Percentiles rank a stretch among this genome's conserved stretches.
phyloP scores from a whole-genome alignment of 306 rosid genomes.

The Boehmeria nivea region DNA sequence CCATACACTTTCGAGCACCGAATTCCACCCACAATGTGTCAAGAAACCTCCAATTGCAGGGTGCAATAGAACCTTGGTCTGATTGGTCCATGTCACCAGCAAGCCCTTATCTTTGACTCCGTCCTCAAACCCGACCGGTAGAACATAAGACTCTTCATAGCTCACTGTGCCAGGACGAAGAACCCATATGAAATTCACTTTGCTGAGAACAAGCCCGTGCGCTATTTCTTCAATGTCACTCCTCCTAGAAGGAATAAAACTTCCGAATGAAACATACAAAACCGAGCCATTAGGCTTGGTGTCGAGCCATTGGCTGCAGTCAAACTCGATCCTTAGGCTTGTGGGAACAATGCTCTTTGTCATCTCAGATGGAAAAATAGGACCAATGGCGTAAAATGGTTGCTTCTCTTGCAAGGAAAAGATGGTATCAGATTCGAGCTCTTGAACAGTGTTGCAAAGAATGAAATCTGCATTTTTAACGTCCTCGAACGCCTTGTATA shows the following conservation, averaged over 20 bases:
- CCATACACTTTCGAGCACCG: constrained; percentile 32
- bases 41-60: constrained; percentile 32
- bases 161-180: constrained; percentile 16
- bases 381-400: constrained; percentile 27
- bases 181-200: constrained; percentile 25
- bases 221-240: constrained; percentile 22
- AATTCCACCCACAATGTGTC: constrained; percentile 37
- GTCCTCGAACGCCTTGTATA: constrained; percentile 18
- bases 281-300: constrained; percentile 24
- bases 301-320: constrained; percentile 23
- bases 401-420: constrained; percentile 28
- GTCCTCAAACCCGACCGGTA: constrained; percentile 20
- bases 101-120: constrained; percentile 16
- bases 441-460: constrained; percentile 24
- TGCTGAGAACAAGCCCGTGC: constrained; percentile 16
- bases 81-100: constrained; percentile 27
- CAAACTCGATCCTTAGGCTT: constrained; percentile 15
- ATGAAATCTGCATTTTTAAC: constrained; percentile 23
- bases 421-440: constrained; percentile 29
- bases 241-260: background rate
- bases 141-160: background rate
- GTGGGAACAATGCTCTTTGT: constrained; percentile 19
- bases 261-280: constrained; percentile 24
- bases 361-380: constrained; percentile 4
- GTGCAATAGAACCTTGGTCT: constrained; percentile 27